Percentiles rank a stretch among this genome's conserved stretches.
Conservation (phyloP, 768 basidiomycete species). For the Boletus vinaceobasis region DNA sequence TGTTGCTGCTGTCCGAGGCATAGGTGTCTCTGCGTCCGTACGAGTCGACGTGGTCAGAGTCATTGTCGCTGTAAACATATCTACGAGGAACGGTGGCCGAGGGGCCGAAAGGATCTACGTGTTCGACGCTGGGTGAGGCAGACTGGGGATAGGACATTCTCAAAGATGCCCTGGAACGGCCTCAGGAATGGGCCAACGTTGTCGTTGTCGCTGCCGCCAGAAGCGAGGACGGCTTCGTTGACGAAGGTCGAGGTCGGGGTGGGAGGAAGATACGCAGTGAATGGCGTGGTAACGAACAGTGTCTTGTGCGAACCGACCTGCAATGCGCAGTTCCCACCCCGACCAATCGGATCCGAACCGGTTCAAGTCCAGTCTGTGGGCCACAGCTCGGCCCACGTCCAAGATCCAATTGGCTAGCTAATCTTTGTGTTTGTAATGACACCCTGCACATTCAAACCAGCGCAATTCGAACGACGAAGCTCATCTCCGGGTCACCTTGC, state of each 20-base stretch:
- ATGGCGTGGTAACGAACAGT: conserved; percentile 17
- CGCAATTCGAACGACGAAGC: neutral
- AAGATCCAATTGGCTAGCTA: neutral
- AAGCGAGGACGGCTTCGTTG: conserved; percentile 3
- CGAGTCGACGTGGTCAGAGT: conserved; percentile 65
- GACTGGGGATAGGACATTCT: conserved; percentile 51
- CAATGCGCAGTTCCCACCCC: conserved; percentile 28
- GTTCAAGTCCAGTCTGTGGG: conserved; percentile 7
- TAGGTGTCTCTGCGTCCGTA: conserved; percentile 64
- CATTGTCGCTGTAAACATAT: conserved; percentile 68
- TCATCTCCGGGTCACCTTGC: conserved; percentile 8
- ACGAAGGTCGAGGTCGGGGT: neutral
- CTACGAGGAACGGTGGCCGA: conserved; percentile 36
- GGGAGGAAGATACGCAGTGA: conserved; percentile 2
- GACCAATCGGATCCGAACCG: conserved; percentile 19
- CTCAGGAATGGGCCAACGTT: conserved; percentile 12
- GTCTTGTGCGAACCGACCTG: conserved; percentile 16
- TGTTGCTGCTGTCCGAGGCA: conserved; percentile 67
- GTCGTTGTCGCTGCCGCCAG: conserved; percentile 14
- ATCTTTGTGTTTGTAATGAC: neutral
- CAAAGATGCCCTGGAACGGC: conserved; percentile 13
- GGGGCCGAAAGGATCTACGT: conserved; percentile 62
- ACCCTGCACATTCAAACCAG: neutral
- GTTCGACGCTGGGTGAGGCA: conserved; percentile 59
- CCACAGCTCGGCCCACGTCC: too few relatives aligned